These are phyloP conservation scores for Kwoniella europaea DNA, from an alignment of 768 basidiomycete genomes.

Conservation along the genomic window DNA sequence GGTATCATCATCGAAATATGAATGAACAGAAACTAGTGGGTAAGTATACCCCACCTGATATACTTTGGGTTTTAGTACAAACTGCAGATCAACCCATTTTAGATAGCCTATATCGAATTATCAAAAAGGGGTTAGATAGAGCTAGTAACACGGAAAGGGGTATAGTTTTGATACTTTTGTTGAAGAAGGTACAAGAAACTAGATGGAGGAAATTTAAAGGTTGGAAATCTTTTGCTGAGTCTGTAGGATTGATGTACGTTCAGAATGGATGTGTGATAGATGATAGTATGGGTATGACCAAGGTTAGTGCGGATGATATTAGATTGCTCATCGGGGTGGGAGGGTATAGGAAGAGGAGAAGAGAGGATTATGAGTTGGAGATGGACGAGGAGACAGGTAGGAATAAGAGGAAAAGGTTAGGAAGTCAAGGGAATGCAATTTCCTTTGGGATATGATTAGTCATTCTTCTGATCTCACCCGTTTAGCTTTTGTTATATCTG, in stretches of 20 bases:
- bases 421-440: no score
- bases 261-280: neutral
- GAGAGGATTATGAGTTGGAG: neutral
- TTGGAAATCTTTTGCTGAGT: slow-evolving; percentile 2
- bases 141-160: neutral
- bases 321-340: neutral
- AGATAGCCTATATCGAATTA: neutral
- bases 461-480: no score
- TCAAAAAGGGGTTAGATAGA: neutral
- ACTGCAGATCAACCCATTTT: neutral
- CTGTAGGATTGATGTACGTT: neutral
- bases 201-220: slow-evolving; percentile 1
- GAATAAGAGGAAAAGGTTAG: neutral
- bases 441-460: neutral
- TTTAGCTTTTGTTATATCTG: neutral
- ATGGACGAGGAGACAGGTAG: neutral
- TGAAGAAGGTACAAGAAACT: neutral
- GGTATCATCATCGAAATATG: neutral
- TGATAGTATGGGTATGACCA: neutral
- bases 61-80: neutral
- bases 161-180: neutral
- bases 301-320: neutral
- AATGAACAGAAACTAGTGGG: neutral
- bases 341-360: neutral
- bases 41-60: neutral